phyloP scores from a whole-genome alignment of 2,329 filamentous ascomycete genomes.

The Ophiostoma pallidulum region DNA sequence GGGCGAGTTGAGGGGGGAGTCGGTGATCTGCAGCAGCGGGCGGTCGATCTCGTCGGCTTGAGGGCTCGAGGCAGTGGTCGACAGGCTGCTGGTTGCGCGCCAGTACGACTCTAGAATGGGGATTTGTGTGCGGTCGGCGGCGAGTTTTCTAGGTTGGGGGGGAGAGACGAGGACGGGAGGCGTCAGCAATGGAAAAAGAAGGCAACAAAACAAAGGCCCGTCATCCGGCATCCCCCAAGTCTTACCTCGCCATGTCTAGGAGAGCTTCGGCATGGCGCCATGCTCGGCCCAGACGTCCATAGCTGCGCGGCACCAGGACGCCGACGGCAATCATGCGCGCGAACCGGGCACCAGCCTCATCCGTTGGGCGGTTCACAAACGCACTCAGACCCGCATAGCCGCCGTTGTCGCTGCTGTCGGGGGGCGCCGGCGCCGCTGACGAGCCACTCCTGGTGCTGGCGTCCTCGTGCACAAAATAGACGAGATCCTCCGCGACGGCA shows the following conservation, averaged over 20 bases:
- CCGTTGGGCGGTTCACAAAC: conserved; percentile 75
- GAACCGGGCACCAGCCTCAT: conserved; percentile 67
- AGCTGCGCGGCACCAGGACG: conserved; percentile 74
- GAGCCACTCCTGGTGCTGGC: neutral
- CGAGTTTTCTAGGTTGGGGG: conserved; percentile 52
- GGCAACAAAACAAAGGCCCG: neutral
- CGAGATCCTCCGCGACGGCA: conserved; percentile 76
- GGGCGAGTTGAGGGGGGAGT: conserved; percentile 45
- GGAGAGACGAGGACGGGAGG: too few relatives aligned
- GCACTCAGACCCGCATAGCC: conserved; percentile 81
- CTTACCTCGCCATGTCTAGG: conserved; percentile 61
- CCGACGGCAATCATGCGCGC: conserved; percentile 91
- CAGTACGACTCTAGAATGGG: conserved; percentile 70
- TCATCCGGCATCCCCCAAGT: too few relatives aligned
- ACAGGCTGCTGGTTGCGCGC: conserved; percentile 44
- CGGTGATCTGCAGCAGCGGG: conserved; percentile 28
- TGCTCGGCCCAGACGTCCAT: conserved; percentile 73
- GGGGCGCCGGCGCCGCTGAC: conserved; percentile 23
- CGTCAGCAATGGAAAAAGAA: neutral
- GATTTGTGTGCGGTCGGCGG: conserved; percentile 53
- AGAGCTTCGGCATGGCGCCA: conserved; percentile 79
- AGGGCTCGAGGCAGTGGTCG: conserved; percentile 20
- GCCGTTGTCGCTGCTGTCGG: conserved; percentile 18
- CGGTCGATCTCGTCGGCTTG: conserved; percentile 13
- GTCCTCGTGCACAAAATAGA: conserved; percentile 82